Evolutionary conservation across 371 early-diverging fungal genomes (phyloP).

Genomic region (Blakeslea trispora): DNA sequence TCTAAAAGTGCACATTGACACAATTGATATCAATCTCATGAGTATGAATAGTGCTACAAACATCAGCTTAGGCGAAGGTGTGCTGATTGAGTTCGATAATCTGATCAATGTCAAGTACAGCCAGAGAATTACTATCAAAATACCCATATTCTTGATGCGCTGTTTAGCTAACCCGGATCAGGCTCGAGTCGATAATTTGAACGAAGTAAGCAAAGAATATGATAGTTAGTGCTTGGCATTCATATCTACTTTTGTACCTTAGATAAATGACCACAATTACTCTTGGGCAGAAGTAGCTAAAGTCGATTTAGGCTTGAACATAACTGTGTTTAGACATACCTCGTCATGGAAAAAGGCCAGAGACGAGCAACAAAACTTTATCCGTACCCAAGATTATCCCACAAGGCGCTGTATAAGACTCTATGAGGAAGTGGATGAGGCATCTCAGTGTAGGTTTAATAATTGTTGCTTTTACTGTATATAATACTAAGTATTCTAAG

Average conservation of each 20-base stretch:
- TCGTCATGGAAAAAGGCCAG: constrained; percentile 60
- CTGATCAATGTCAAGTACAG: constrained; percentile 64
- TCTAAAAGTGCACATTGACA: constrained; percentile 58
- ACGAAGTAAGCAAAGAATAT: constrained; percentile 15
- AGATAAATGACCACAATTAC: constrained; percentile 24
- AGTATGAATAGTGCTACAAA: constrained; percentile 61
- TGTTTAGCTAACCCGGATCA: constrained; percentile 57
- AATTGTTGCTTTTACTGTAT: background rate
- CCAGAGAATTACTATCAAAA: constrained; percentile 58
- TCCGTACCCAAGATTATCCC: constrained; percentile 65
- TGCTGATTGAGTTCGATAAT: constrained; percentile 67
- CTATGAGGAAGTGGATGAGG: constrained; percentile 45
- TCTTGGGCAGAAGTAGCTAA: constrained; percentile 79
- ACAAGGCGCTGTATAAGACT: constrained; percentile 68
- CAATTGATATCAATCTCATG: constrained; percentile 68
- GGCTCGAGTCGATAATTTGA: background rate
- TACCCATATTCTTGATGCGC: constrained; percentile 60
- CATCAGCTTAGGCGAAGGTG: constrained; percentile 57
- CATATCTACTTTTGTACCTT: background rate
- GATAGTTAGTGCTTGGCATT: background rate
- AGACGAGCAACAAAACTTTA: constrained; percentile 62
- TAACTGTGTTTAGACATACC: constrained; percentile 62
- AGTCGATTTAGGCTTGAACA: constrained; percentile 58
- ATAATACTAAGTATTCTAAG: background rate
- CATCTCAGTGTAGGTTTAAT: constrained; percentile 21